These are phyloP conservation scores for Neofusicoccum kwambonambiense DNA, from an alignment of 2,329 filamentous ascomycete species.

Conservation along the genomic window DNA sequence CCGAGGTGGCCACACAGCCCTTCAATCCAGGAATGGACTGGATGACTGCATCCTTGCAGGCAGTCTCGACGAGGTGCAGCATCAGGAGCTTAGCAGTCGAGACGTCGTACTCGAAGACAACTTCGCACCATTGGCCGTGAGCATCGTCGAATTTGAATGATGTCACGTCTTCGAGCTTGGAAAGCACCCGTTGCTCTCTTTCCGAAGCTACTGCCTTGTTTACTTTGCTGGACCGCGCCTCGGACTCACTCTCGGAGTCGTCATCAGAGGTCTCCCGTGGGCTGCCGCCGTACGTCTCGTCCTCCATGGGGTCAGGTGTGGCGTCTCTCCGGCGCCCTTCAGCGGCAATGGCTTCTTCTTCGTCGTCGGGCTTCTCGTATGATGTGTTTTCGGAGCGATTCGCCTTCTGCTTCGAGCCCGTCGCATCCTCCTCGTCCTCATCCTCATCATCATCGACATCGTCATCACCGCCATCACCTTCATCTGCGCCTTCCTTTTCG, in stretches of 20 bases:
- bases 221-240: slow-evolving; percentile 38
- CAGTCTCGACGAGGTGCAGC: slow-evolving; percentile 83
- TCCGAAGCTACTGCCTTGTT: slow-evolving; percentile 25
- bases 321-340: slow-evolving; percentile 58
- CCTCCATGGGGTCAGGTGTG: slow-evolving; percentile 55
- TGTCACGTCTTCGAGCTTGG: slow-evolving; percentile 62
- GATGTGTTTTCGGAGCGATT: slow-evolving; percentile 81
- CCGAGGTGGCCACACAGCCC: slow-evolving; percentile 64
- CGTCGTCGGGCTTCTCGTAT: slow-evolving; percentile 90
- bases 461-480: slow-evolving; percentile 55
- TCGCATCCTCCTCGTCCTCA: slow-evolving; percentile 71
- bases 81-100: slow-evolving; percentile 87
- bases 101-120: slow-evolving; percentile 80
- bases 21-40: slow-evolving; percentile 80
- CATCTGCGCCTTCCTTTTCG: slow-evolving; percentile 53
- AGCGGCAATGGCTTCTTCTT: slow-evolving; percentile 73
- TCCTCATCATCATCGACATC: slow-evolving; percentile 78
- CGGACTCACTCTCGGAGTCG: slow-evolving; percentile 27
- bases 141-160: slow-evolving; percentile 77
- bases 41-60: slow-evolving; percentile 75
- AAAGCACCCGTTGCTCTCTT: slow-evolving; percentile 19
- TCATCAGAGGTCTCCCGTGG: slow-evolving; percentile 38
- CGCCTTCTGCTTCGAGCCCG: slow-evolving; percentile 68
- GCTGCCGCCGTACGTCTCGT: slow-evolving; percentile 52
- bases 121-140: slow-evolving; percentile 70